Evolutionary conservation across 2,329 filamentous ascomycete genomes (phyloP), one percentile per base, ranked within the genome.

Genomic region (Scedosporium apiospermum): DNA sequence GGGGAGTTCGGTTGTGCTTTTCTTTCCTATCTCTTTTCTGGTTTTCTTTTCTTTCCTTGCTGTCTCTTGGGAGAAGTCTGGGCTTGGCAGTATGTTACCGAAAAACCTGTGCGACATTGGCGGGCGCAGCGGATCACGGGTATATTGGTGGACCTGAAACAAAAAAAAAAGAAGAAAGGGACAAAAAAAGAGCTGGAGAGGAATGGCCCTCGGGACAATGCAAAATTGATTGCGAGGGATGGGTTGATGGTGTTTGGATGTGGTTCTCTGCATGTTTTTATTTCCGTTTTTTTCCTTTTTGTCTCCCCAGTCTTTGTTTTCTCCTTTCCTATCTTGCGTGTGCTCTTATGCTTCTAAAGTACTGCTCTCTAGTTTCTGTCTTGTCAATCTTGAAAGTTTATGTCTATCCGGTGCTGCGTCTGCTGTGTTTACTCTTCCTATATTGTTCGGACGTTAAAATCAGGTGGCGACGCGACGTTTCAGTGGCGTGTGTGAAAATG

Each of bases 271-370:
- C 12, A 16, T 18, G 38, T 38, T 26, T 49, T 10, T 42, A 4
- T 63, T 44, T 59, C 41, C 10, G 57, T 44, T 41, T 55, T 23
- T 60, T 63, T 59, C 18, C 27, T 55, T 49, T 30, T 57, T 63
- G 18, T 59, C 6, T 34, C 18, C 18, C 41, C 23, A 21, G 42
- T 63, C 26, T 34, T 16, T 34, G 58, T 44, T 60, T 27, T 30
- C 21, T 34, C 46, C 16, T 53, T 55, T 58, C 41, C 41, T 16
- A 38, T 21, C 26, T 53, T 41, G 41, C 49, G 41, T 57, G 34
- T 44, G 34, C 21, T 38, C 34, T 38, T 38, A 14, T 9, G 34
- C 34, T 9, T 63, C 44, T 21, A n/a, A 49, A 49, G 44, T 49
- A 38, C 34, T 38, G 34, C 26, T 46, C 44, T 61, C 51, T 61